A percentile compares a stretch with the other conserved stretches of the same genome.
phyloP scores from a whole-genome alignment of 768 basidiomycete species.

The Suillus clintonianus region DNA sequence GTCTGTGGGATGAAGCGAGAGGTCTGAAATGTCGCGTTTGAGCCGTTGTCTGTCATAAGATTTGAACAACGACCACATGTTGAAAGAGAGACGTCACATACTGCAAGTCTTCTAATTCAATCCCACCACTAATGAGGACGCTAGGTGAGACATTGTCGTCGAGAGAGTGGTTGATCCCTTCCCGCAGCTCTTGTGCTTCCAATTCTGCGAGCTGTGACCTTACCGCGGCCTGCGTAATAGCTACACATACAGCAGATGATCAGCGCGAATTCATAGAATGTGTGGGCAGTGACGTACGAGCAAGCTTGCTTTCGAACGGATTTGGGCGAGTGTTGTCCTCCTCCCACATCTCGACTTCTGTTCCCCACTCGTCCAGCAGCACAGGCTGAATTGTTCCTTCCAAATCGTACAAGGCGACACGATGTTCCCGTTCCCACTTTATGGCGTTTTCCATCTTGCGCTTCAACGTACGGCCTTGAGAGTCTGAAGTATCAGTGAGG shows the following conservation, averaged over 20 bases:
- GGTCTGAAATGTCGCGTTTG: background rate
- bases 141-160: background rate
- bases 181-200: background rate
- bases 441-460: background rate
- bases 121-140: background rate
- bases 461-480: background rate
- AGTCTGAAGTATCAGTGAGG: background rate
- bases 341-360: background rate
- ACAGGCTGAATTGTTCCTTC: background rate
- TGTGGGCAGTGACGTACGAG: background rate
- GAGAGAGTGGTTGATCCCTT: background rate
- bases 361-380: background rate
- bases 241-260: background rate
- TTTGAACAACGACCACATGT: background rate
- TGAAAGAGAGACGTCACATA: background rate
- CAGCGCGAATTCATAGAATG: background rate
- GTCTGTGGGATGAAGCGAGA: too few relatives aligned
- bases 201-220: background rate
- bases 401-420: background rate
- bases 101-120: background rate
- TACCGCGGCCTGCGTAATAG: background rate
- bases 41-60: too few relatives aligned
- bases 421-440: background rate
- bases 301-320: background rate
- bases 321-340: background rate